A percentile compares a stretch with the other conserved stretches of the same genome.
Evolutionary conservation across 2,329 filamentous ascomycete genomes (phyloP).

Genomic region (Alternaria sp.): DNA sequence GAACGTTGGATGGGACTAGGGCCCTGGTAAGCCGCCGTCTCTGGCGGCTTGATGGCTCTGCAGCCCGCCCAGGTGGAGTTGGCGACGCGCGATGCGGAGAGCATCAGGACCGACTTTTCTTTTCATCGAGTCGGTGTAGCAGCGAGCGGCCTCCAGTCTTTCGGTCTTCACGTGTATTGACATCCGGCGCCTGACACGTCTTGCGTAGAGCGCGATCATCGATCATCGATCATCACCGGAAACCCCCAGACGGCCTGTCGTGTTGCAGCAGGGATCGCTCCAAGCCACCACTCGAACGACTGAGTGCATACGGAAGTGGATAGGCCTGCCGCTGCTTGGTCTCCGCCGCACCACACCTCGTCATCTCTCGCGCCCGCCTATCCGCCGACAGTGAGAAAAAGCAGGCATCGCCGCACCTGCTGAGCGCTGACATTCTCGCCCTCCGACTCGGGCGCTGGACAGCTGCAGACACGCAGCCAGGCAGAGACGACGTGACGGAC

Average conservation of each 20-base stretch:
- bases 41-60: constrained; percentile 13
- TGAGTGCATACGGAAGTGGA: constrained; percentile 27
- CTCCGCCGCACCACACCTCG: constrained; percentile 29
- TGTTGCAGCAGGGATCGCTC: constrained; percentile 29
- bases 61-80: constrained; percentile 1
- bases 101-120: constrained; percentile 5
- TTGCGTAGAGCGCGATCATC: constrained; percentile 11
- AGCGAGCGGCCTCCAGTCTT: neutral
- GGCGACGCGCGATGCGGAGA: constrained; percentile 6
- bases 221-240: constrained; percentile 11
- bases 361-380: constrained; percentile 29
- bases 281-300: constrained; percentile 41
- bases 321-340: constrained; percentile 26
- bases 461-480: constrained; percentile 7
- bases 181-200: neutral
- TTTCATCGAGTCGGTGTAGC: neutral
- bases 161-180: neutral
- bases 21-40: constrained; percentile 26
- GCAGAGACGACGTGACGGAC: constrained; percentile 16
- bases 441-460: constrained; percentile 8
- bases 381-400: constrained; percentile 22
- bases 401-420: constrained; percentile 16
- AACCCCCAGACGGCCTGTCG: constrained; percentile 12
- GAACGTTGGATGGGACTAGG: constrained; percentile 28
- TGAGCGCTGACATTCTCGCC: constrained; percentile 6